Evolutionary conservation across 768 basidiomycete species (phyloP), one percentile per base, ranked within the genome.

Genomic region (Trametes punicea): DNA sequence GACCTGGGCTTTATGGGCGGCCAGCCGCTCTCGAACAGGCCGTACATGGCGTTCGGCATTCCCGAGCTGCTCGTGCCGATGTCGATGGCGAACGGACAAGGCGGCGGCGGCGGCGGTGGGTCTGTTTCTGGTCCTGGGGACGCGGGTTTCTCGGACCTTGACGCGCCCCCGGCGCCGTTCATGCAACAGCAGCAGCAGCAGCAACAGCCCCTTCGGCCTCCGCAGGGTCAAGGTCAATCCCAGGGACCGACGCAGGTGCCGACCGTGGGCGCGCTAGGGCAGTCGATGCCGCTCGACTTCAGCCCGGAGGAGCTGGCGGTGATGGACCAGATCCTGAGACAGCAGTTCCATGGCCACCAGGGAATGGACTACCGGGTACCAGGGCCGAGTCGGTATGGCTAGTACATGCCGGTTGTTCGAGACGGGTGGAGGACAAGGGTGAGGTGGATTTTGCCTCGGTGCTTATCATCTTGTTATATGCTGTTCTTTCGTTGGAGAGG

Each of bases 1-100:
- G 72, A 71, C 42, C 63, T 73, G 18, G 74, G 71, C 16, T 75
- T 78, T 73, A 64, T 73, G 21, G 71, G 73, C 26, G 76, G 76
- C 18, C 70, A 76, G 48, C 70, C 72, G 39, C 67, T 78, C 31
- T 68, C 75, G 10, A 66, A 74, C 52, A 67, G 70, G 13, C 77
- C 76, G 33, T 77, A 71, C 65, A 63, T 68, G 40, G 52, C 62
- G 21, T 59, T 65, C 40, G 60, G 55, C 30, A 52, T 61, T 26
- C 50, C 57, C 39, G 50, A 41, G 42, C 34, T 52, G 36, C 41
- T 42, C 8, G 31, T 38, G 36, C 36, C 40, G 29, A 46, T 47
- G 16, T 11, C 29, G 2, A 34, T 20, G 9, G 8, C n/a, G 21
- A 23, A 18, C 27, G 46, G 34, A 21, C 26, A 31, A 20, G 33